phyloP scores from a whole-genome alignment of 306 rosid species.

The Cicer yamashitae region DNA sequence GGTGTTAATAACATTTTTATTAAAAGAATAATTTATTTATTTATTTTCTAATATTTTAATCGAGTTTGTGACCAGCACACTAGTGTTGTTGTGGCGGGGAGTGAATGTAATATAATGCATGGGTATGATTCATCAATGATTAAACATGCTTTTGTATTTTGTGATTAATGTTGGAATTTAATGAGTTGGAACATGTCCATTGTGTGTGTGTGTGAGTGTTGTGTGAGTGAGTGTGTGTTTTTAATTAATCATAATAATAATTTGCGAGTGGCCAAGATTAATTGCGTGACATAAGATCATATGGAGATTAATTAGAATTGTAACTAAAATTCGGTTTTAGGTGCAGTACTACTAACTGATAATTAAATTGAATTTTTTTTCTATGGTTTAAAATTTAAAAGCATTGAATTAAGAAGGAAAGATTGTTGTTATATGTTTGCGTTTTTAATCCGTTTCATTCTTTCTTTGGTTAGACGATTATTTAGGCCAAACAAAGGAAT shows the following conservation, averaged over 20 bases:
- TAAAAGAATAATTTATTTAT: neutral
- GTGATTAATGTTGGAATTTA: conserved; percentile 25
- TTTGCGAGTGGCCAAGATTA: conserved; percentile 39
- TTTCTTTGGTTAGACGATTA: conserved; percentile 42
- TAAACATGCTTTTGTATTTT: conserved; percentile 42
- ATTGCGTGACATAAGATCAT: conserved; percentile 19
- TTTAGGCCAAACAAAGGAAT: conserved; percentile 40
- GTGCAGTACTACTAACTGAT: conserved; percentile 9
- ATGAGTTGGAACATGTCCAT: conserved; percentile 39
- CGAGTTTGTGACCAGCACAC: conserved; percentile 26
- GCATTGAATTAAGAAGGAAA: conserved; percentile 26
- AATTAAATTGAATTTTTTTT: conserved; percentile 2
- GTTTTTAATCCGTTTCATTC: conserved; percentile 42
- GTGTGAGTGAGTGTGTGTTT: neutral
- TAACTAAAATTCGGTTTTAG: conserved; percentile 24
- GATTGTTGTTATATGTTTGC: conserved; percentile 36
- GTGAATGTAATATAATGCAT: conserved; percentile 32
- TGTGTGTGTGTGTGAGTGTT: neutral
- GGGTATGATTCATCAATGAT: conserved; percentile 50
- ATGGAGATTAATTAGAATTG: conserved; percentile 1
- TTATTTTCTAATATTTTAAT: conserved; percentile 1
- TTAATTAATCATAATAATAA: neutral
- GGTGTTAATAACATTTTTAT: neutral
- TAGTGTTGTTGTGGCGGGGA: neutral
- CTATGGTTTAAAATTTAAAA: conserved; percentile 5